These are phyloP conservation scores for Ophiostoma montium DNA, from an alignment of 2,329 filamentous ascomycete species.

Conservation along the genomic window DNA sequence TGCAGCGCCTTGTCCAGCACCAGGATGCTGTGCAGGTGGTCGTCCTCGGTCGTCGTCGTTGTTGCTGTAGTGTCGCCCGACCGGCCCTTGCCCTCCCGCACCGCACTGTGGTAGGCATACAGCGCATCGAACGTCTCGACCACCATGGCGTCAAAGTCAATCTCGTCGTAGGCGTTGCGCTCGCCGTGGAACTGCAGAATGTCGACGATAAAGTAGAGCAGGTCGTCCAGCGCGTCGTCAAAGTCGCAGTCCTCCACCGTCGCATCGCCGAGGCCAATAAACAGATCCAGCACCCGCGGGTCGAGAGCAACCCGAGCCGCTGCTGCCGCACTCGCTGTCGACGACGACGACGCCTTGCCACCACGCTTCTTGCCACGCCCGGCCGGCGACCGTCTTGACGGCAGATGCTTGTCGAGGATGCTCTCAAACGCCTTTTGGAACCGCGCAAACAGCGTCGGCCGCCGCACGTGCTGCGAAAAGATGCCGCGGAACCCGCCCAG, in stretches of 20 bases:
- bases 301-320: slow-evolving; percentile 33
- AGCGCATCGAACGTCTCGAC: slow-evolving; percentile 79
- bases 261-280: slow-evolving; percentile 70
- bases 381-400: slow-evolving; percentile 51
- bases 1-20: slow-evolving; percentile 87
- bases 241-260: slow-evolving; percentile 54
- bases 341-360: slow-evolving; percentile 7
- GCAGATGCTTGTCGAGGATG: slow-evolving; percentile 71
- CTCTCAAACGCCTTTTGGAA: slow-evolving; percentile 69
- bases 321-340: slow-evolving; percentile 10
- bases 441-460: slow-evolving; percentile 50
- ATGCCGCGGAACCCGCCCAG: slow-evolving; percentile 88
- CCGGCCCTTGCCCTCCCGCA: background rate
- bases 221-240: slow-evolving; percentile 79
- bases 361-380: slow-evolving; percentile 30
- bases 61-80: too few relatives aligned
- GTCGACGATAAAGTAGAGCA: slow-evolving; percentile 92
- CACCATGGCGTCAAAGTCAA: slow-evolving; percentile 87
- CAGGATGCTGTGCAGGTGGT: slow-evolving; percentile 58
- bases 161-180: slow-evolving; percentile 90
- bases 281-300: slow-evolving; percentile 63
- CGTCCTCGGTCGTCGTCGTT: slow-evolving; percentile 20
- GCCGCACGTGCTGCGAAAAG: slow-evolving; percentile 60
- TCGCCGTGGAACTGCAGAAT: slow-evolving; percentile 95
- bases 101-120: slow-evolving; percentile 52